phyloP scores from a whole-genome alignment of 352 stramenopile genomes.

The Globisporangium carolinianum region DNA sequence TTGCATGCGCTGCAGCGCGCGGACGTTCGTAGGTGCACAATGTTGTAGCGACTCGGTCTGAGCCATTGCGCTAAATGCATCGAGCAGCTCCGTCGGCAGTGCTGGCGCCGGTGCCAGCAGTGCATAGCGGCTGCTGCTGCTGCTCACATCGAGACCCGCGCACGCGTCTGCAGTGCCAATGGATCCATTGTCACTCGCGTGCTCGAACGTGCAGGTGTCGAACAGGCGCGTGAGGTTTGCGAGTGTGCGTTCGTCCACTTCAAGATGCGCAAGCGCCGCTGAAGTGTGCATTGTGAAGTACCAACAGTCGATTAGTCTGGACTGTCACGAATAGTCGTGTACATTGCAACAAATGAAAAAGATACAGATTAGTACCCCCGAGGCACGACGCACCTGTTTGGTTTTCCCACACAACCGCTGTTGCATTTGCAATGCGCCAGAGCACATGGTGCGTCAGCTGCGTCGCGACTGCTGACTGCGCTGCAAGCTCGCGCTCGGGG shows the following conservation, averaged over 20 bases:
- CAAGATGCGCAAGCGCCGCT: background rate
- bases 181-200: background rate
- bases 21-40: slow-evolving; percentile 6
- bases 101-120: background rate
- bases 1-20: slow-evolving; percentile 28
- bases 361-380: no score
- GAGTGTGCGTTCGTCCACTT: slow-evolving; percentile 1
- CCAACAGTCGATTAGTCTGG: no score
- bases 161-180: background rate
- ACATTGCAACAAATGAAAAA: no score
- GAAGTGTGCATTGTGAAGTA: background rate
- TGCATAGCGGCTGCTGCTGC: background rate
- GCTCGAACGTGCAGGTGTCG: slow-evolving; percentile 1
- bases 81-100: background rate
- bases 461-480: background rate
- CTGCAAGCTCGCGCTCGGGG: background rate
- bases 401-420: slow-evolving; percentile 2
- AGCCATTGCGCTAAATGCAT: background rate
- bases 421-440: background rate
- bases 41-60: no score
- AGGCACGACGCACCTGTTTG: slow-evolving; percentile 2
- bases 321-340: no score
- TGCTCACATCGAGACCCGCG: background rate
- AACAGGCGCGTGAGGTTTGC: slow-evolving; percentile 2
- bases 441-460: slow-evolving; percentile 2